Conservation (phyloP, 306 rosid genomes). For the Medicago truncatula region DNA sequence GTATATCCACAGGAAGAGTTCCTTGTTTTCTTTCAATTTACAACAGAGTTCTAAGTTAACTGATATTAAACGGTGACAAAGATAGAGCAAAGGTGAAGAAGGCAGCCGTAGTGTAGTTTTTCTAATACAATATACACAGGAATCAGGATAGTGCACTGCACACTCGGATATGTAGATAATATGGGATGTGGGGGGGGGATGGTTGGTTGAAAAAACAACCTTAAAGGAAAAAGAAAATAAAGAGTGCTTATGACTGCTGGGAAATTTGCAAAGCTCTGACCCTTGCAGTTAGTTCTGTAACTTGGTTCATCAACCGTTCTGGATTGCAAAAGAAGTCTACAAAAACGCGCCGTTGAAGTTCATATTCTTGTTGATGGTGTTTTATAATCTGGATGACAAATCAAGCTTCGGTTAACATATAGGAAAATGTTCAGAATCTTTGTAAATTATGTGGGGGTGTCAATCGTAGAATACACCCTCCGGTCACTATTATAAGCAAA, state of each 20-base stretch:
- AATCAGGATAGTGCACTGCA: neutral
- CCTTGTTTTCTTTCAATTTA: neutral
- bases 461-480: no score
- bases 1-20: neutral
- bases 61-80: neutral
- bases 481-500: no score
- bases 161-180: constrained; percentile 13
- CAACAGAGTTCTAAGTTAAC: neutral
- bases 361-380: constrained; percentile 87
- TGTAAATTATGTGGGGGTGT: no score
- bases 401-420: constrained; percentile 28
- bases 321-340: constrained; percentile 98
- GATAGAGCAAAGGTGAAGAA: neutral
- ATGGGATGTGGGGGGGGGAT: no score
- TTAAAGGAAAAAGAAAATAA: neutral
- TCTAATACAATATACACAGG: constrained; percentile 14
- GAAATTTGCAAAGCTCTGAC: constrained; percentile 89
- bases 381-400: constrained; percentile 76
- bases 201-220: neutral
- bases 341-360: constrained; percentile 84
- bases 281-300: constrained; percentile 80
- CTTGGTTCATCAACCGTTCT: constrained; percentile 83
- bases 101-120: neutral
- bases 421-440: constrained; percentile 8
- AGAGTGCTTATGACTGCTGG: constrained; percentile 35